Conservation (phyloP, 768 basidiomycete genomes). For the Dendrothele bispora region DNA sequence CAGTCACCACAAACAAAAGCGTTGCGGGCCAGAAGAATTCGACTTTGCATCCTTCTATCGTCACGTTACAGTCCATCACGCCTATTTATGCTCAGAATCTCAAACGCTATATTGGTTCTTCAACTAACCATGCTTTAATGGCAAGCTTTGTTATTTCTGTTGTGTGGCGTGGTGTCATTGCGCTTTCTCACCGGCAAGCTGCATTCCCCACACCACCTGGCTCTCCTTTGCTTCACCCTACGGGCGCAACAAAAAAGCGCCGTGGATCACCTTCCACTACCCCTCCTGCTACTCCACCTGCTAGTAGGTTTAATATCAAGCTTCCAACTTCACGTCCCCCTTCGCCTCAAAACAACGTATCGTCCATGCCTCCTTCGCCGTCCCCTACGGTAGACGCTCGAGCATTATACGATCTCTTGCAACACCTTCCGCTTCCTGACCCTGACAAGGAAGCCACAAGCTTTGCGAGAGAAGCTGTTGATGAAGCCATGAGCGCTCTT, state of each 20-base stretch:
- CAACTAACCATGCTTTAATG: slow-evolving; percentile 56
- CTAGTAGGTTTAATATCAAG: slow-evolving; percentile 64
- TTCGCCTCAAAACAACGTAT: slow-evolving; percentile 45
- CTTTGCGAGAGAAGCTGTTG: slow-evolving; percentile 77
- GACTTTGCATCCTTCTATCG: slow-evolving; percentile 58
- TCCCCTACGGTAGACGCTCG: slow-evolving; percentile 52
- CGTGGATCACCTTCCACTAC: slow-evolving; percentile 40
- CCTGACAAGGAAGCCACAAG: slow-evolving; percentile 45
- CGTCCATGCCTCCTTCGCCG: slow-evolving; percentile 28
- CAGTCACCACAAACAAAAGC: slow-evolving; percentile 33
- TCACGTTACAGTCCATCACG: slow-evolving; percentile 54
- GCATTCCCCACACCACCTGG: slow-evolving; percentile 37
- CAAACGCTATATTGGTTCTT: slow-evolving; percentile 51
- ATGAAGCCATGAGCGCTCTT: slow-evolving; percentile 72
- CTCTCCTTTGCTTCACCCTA: slow-evolving; percentile 32
- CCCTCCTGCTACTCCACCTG: slow-evolving; percentile 56
- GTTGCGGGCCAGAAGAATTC: slow-evolving; percentile 29
- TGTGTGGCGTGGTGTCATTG: slow-evolving; percentile 73
- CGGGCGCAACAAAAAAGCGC: slow-evolving; percentile 40
- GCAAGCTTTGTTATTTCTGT: slow-evolving; percentile 73
- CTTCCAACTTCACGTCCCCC: slow-evolving; percentile 66
- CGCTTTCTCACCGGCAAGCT: slow-evolving; percentile 62
- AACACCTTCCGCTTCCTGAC: slow-evolving; percentile 58
- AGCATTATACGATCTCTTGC: slow-evolving; percentile 61
- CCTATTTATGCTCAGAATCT: slow-evolving; percentile 64